Conservation (phyloP, 1,139 yeast genomes). For the Geotrichum macrosporum region DNA sequence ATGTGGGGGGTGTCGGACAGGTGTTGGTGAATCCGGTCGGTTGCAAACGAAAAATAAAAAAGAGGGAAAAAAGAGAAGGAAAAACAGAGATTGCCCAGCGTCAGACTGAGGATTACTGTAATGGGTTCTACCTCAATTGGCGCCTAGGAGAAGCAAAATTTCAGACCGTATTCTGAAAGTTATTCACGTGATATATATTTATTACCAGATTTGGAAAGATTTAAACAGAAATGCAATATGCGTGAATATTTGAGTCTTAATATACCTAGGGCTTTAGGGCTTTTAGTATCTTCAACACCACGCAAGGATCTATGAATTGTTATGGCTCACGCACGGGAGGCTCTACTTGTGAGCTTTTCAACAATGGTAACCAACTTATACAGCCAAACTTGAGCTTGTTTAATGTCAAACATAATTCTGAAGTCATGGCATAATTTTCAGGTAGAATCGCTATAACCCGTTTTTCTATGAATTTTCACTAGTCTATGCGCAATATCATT, state of each 20-base stretch:
- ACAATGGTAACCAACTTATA: too few species aligned
- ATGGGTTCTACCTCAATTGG: neutral
- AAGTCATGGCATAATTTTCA: too few species aligned
- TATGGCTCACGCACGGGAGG: too few species aligned
- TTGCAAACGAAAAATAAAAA: slow-evolving; percentile 2
- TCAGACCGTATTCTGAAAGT: slow-evolving; percentile 10
- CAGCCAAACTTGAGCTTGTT: too few species aligned
- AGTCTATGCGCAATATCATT: too few species aligned
- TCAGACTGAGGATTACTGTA: slow-evolving; percentile 7
- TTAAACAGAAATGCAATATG: too few species aligned
- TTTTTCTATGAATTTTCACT: too few species aligned
- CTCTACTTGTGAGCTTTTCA: too few species aligned
- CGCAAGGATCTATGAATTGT: too few species aligned
- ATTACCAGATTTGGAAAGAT: neutral
- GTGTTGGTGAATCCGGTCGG: slow-evolving; percentile 16
- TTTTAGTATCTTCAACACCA: neutral
- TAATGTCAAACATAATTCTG: too few species aligned
- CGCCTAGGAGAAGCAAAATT: neutral
- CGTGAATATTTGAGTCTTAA: neutral
- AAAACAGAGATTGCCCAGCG: slow-evolving; percentile 6
- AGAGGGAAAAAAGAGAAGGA: neutral
- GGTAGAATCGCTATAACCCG: too few species aligned
- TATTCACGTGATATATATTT: neutral
- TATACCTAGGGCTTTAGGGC: slow-evolving; percentile 12
- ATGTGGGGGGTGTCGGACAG: slow-evolving; percentile 20